Base-by-base conservation (phyloP, 2,329 filamentous ascomycete genomes). In the Ophiostoma tasmaniense region DNA sequence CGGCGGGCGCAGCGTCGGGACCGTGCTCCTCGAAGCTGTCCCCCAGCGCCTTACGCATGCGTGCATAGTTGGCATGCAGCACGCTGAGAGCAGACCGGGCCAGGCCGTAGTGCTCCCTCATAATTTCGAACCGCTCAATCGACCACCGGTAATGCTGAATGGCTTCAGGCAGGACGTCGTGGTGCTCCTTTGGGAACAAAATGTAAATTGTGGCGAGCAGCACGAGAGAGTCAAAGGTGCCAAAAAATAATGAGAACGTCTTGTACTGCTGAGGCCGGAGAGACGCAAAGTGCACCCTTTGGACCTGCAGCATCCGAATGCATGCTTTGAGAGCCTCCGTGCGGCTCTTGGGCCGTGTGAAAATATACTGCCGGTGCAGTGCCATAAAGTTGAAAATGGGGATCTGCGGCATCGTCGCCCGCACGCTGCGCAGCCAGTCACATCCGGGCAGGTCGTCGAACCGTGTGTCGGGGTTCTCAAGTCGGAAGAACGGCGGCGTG, bases 201-300 rank as follows among this genome's bases (percentile, higher is more conserved):
- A 89, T 87, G 74, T 85, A 87, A 39, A 88, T 83, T 22, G 85
- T 83, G 0, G 86, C 83, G 67, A 88, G 80, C 68, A 89, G 79
- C 20, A 89, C 84, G 25, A 88, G 83, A 17, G 87, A 86, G 73
- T 89, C 87, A 70, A 89, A 89, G 7, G 85, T 88, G 67, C 85
- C 85, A 67, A 87, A 87, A 74, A 88, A 88, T 3, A 89, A 78
- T 20, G 82, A 80, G 72, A 85, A 85, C 73, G 81, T 81, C 72
- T 81, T 82, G 73, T 84, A 87, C 66, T 86, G 82, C 59, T 83
- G 79, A 20, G 82, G 80, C 22, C 79, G 79, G 14, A 87, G 75
- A 39, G 79, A 77, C 68, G 81, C 78, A 73, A 86, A 83, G 66
- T 83, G 79, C 45, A 78, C 74, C 70, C 81, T 79, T 74, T 89